Base-by-base conservation (phyloP, 2,329 filamentous ascomycete species). In the Diaporthe ilicicola region DNA sequence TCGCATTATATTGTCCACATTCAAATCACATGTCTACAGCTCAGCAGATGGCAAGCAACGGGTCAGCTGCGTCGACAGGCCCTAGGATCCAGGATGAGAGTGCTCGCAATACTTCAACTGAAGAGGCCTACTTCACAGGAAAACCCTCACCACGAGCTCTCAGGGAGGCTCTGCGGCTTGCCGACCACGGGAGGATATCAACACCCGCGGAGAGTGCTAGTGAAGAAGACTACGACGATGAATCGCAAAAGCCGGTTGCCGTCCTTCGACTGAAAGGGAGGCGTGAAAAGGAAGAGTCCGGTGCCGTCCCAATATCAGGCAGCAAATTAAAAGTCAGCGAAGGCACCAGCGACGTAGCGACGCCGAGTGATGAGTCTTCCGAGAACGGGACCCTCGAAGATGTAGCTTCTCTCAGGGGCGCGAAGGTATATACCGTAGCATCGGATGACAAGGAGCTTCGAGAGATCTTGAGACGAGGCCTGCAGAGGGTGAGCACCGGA, bases 181-280 rank as follows among this genome's bases (percentile, higher is more conserved):
- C 73, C 19, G 48, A 53, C 29, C 62, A 54, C 34, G 71, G 70
- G 39, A 32, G 22, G n/a, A 32, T 67, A 42, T 74, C 72, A 22
- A 73, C 72, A 73, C 76, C 39, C 1, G 83, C 82, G 2, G 83
- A 84, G 17, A 84, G 80, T 17, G 77, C 83, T 2, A 85, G 83
- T 46, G 84, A 84, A 67, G 84, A 85, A 73, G 84, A 85, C 68
- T 84, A 84, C 56, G 83, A 85, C 39, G 80, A 83, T 19, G 77
- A 79, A 22, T 74, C 75, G 1, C 75, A 44, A 13, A 70, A 64
- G 62, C 74, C 70, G n/a, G 75, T 70, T 22, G 70, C 71, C 22
- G 75, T 78, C 54, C 73, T 77, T 12, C 74, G 75, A 32, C 70
- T 74, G 54, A 67, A 67, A 53, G 48, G 17, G 75, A 19, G 75